phyloP scores from a whole-genome alignment of 1,284 basidiomycete genomes.

The Fomitopsis palustris region DNA sequence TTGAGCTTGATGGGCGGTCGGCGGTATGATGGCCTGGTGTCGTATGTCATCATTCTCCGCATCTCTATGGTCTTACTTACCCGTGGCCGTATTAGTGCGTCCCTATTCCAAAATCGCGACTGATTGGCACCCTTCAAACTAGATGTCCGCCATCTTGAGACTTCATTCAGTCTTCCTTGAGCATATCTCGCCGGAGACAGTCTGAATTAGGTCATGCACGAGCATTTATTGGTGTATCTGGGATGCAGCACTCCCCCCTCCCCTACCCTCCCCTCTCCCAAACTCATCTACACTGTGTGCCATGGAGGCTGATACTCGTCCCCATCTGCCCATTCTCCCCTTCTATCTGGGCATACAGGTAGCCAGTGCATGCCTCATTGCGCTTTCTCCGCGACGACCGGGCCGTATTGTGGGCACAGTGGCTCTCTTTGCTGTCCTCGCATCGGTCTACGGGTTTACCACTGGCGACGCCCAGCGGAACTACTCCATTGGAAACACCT shows the following conservation, averaged over 20 bases:
- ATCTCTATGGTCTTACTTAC: neutral
- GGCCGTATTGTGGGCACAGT: neutral
- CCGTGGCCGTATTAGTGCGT: neutral
- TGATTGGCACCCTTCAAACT: no score
- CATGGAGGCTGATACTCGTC: neutral
- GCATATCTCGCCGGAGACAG: no score
- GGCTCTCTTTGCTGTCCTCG: neutral
- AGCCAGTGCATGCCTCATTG: neutral
- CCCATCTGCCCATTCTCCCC: neutral
- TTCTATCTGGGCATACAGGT: neutral
- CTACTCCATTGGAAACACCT: constrained; percentile 2
- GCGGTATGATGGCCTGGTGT: neutral
- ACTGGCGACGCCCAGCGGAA: neutral
- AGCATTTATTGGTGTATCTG: neutral
- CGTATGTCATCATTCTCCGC: neutral
- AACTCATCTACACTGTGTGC: neutral
- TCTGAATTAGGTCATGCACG: neutral
- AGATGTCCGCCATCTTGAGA: no score
- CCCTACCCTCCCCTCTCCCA: no score
- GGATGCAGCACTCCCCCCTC: no score
- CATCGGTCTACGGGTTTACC: neutral
- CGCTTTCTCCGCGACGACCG: neutral
- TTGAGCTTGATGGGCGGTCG: neutral
- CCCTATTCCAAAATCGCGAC: neutral
- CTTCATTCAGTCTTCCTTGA: no score